Base-by-base conservation (phyloP, 2,329 filamentous ascomycete genomes). In the Cercospora sp. region DNA sequence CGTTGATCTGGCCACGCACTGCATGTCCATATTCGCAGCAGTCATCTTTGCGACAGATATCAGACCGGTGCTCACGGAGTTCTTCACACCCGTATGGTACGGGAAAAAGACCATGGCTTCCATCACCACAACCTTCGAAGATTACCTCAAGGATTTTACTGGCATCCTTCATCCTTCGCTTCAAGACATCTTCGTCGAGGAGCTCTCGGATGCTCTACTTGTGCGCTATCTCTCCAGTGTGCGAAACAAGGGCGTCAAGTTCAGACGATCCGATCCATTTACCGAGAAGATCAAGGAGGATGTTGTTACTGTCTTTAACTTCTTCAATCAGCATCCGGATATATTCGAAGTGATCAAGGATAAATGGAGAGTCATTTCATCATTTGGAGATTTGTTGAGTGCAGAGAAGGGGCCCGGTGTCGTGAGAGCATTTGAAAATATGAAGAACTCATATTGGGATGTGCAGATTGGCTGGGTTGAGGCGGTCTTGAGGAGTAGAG, bases 381-480 rank as follows among this genome's bases (percentile, higher is more conserved):
- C 87, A 75, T 93, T 99, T 76, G 85, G 96, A 20, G 86, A 88
- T 58, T 82, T 99, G 68, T 84, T 99, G n/a, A 84, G 86, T 59
- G 88, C 89, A 3, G 88, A 90, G 31, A 93, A 95, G 77, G 90
- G 89, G 61, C 86, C 89, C 31, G 85, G 83, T 26, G 84, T 97
- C 0, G 88, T 93, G 16, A 88, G 91, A 62, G 89, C 92, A 1
- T 98, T 97, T 76, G 90, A 90, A 74, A 82, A 84, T 5, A 94
- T 99, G 82, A 98, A 97, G 84, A 83, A 81, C 45, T 86, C 88
- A 57, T 97, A 97, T 80, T 97, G 94, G 92, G 95, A 99, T 80
- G 83, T 98, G 78, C 93, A 96, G 79, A 89, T 98, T 68, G 90
- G 89, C 57, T 99, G 95, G 95, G 93, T 99, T 7, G 96, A 99